Base-by-base conservation (phyloP, 2,329 filamentous ascomycete genomes). In the Aureobasidium leucospermi region DNA sequence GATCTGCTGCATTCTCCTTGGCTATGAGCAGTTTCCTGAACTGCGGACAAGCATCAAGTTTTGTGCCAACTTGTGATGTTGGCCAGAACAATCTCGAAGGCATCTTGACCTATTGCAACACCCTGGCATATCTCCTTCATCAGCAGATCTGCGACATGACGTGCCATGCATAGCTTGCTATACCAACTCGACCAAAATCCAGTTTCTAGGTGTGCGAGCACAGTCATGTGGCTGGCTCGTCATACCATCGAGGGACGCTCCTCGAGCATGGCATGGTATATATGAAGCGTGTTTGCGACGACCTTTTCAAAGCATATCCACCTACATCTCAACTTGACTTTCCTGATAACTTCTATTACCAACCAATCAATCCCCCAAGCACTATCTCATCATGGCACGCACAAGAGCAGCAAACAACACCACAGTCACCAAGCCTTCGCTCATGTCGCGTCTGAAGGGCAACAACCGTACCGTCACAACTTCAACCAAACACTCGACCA, bases 391-490 rank as follows among this genome's bases (percentile, higher is more conserved):
- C 28, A 58, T 58, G 55, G 55, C 55, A 28, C 28, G 38, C 38
- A 58, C 55, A 34, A 48, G 55, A 48, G 16, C 55, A 41, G 55
- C 55, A 42, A 58, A 58, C 34, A 58, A 34, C 41, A 62, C 62
- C 23, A 73, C 72, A 62, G 74, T 75, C 46, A 69, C 73, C 42
- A 76, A 79, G 62, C 80, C 81, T 16, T 78, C 76, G 38, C 73
- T 85, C 48, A 79, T 83, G 74, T 79, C 78, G 56, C 78, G 81
- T 58, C 77, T 85, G 13, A 78, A 77, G 49, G 73, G 68, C 42
- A 68, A 70, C 71, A 69, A 70, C 73, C 63, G 72, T 67, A 74
- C 72, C 19, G 72, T 69, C 67, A 73, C 73, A 10, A 75, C 70
- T 28, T 73, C 69, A 32, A 75, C 74, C 6, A 79, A 77, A 42